phyloP scores from a whole-genome alignment of 371 early-diverging fungal genomes.

The Rhizopus sp. region DNA sequence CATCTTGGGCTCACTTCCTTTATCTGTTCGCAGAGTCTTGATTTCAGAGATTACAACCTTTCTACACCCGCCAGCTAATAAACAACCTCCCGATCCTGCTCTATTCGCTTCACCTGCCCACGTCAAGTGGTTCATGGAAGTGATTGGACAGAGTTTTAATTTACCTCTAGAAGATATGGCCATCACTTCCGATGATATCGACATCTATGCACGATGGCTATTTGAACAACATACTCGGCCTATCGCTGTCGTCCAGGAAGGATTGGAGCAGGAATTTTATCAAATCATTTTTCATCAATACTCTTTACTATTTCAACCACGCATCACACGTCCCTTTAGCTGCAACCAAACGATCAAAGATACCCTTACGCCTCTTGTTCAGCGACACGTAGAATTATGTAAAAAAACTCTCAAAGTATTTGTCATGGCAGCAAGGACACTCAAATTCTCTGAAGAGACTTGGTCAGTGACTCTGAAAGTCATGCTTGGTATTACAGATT shows the following conservation, averaged over 20 bases:
- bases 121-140: conserved; percentile 84
- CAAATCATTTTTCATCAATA: conserved; percentile 77
- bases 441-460: conserved; percentile 69
- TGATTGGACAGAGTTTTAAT: conserved; percentile 79
- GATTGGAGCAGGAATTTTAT: conserved; percentile 43
- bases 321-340: conserved; percentile 27
- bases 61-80: conserved; percentile 45
- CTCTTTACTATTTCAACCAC: conserved; percentile 73
- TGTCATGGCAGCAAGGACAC: conserved; percentile 63
- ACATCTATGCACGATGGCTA: conserved; percentile 77
- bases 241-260: conserved; percentile 51
- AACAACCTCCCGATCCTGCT: conserved; percentile 49
- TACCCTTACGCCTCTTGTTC: conserved; percentile 42
- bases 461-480: conserved; percentile 81
- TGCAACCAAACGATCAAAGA: conserved; percentile 28
- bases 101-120: conserved; percentile 69
- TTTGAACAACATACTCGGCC: conserved; percentile 68
- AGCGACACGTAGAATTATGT: conserved; percentile 73
- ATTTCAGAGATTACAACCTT: conserved; percentile 67
- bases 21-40: conserved; percentile 60
- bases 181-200: conserved; percentile 66
- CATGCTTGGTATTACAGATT: conserved; percentile 71
- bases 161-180: conserved; percentile 77
- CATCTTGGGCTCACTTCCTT: conserved; percentile 67
- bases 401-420: conserved; percentile 68